These are phyloP conservation scores for Hyphopichia khmerensis DNA, from an alignment of 1,139 yeast genomes.

Conservation along the genomic window DNA sequence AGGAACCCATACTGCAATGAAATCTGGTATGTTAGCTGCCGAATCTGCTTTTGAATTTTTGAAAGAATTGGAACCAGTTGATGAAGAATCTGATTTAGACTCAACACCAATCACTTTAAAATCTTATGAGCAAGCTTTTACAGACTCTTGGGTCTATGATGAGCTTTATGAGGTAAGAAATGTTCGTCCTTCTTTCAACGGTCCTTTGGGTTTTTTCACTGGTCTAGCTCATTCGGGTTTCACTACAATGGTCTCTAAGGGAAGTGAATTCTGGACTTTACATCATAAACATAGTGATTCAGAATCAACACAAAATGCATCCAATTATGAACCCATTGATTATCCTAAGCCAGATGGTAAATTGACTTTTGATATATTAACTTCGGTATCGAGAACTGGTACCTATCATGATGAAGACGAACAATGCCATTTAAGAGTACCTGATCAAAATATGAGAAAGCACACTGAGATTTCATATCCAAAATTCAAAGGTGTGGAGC, in stretches of 20 bases:
- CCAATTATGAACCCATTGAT: slow-evolving; percentile 63
- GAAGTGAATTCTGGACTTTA: slow-evolving; percentile 87
- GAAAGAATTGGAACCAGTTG: slow-evolving; percentile 47
- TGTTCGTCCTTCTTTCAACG: slow-evolving; percentile 84
- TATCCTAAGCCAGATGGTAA: slow-evolving; percentile 95
- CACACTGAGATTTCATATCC: slow-evolving; percentile 75
- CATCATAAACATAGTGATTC: slow-evolving; percentile 72
- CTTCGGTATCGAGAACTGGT: slow-evolving; percentile 93
- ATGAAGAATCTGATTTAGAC: slow-evolving; percentile 40
- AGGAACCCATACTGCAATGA: slow-evolving; percentile 98
- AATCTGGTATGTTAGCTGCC: slow-evolving; percentile 92
- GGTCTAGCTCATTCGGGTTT: slow-evolving; percentile 85
- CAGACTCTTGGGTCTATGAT: slow-evolving; percentile 79
- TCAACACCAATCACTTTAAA: slow-evolving; percentile 50
- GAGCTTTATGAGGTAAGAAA: slow-evolving; percentile 84
- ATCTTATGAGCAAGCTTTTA: slow-evolving; percentile 61
- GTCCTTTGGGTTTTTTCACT: slow-evolving; percentile 68
- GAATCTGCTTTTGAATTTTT: slow-evolving; percentile 70
- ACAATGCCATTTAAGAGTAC: slow-evolving; percentile 80
- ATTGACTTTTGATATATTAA: slow-evolving; percentile 83
- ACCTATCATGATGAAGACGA: slow-evolving; percentile 96
- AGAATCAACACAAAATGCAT: slow-evolving; percentile 65
- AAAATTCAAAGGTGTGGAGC: slow-evolving; percentile 80
- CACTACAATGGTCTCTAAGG: slow-evolving; percentile 75
- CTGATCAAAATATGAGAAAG: slow-evolving; percentile 63